These are phyloP conservation scores for Truncatella angustata DNA, from an alignment of 2,329 filamentous ascomycete genomes.

Conservation along the genomic window DNA sequence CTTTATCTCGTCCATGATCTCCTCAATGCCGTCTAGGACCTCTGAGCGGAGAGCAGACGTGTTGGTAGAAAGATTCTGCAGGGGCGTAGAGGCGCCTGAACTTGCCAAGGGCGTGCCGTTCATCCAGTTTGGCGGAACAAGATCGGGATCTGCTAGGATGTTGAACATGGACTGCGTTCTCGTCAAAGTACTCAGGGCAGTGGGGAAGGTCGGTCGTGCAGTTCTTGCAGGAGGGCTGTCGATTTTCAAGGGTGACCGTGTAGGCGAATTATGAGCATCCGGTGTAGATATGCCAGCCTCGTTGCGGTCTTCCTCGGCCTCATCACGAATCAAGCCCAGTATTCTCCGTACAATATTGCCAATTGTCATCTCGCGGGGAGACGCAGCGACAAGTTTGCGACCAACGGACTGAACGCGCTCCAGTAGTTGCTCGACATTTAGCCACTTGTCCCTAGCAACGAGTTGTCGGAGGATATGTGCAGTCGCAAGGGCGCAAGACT, in stretches of 20 bases:
- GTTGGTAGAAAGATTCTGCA: conserved; percentile 40
- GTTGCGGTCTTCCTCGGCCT: conserved; percentile 78
- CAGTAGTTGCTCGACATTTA: conserved; percentile 75
- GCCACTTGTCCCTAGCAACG: conserved; percentile 77
- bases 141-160: conserved; percentile 69
- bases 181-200: conserved; percentile 63
- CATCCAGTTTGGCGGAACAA: conserved; percentile 47
- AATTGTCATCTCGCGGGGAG: conserved; percentile 86
- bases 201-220: conserved; percentile 58
- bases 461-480: conserved; percentile 85
- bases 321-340: conserved; percentile 85
- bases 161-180: conserved; percentile 81
- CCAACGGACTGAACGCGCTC: conserved; percentile 78
- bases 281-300: conserved; percentile 56
- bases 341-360: conserved; percentile 93
- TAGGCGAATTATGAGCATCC: conserved; percentile 53
- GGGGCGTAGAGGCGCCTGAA: conserved; percentile 50
- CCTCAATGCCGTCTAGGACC: conserved; percentile 88
- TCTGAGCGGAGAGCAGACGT: conserved; percentile 79
- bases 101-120: conserved; percentile 42
- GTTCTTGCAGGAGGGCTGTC: conserved; percentile 18
- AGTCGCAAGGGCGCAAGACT: conserved; percentile 87
- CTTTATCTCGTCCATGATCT: conserved; percentile 92
- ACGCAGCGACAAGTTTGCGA: conserved; percentile 73
- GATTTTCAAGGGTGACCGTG: conserved; percentile 47